Percentiles rank a stretch among this genome's conserved stretches.
Conservation (phyloP, 441 rosid genomes). For the Corymbia citriodora region DNA sequence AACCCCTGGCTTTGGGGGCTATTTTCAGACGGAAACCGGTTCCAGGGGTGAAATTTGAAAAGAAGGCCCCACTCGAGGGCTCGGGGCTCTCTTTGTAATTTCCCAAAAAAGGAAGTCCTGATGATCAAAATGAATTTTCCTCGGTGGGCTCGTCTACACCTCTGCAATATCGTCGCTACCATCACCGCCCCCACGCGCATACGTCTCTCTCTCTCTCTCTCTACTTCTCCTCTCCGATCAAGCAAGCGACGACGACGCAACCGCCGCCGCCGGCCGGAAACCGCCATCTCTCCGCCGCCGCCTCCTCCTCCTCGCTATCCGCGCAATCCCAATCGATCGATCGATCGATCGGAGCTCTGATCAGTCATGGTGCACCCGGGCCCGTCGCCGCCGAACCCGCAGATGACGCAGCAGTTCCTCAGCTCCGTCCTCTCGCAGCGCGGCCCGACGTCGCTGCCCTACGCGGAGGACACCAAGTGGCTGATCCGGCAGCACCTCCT, state of each 20-base stretch:
- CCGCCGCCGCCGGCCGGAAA: neutral
- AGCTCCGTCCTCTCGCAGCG: conserved; percentile 82
- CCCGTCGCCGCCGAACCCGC: conserved; percentile 37
- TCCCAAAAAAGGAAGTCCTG: neutral
- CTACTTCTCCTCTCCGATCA: neutral
- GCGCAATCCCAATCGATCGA: neutral
- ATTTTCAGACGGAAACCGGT: neutral
- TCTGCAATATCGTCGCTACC: neutral
- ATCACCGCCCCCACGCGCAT: neutral
- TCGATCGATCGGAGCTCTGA: neutral
- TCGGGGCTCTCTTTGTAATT: neutral
- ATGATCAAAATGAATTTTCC: neutral
- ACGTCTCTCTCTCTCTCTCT: neutral
- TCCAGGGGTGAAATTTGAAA: neutral
- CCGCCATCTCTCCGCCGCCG: neutral
- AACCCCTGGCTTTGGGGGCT: neutral
- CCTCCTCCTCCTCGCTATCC: neutral
- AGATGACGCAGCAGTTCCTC: conserved; percentile 70
- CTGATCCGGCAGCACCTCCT: conserved; percentile 88
- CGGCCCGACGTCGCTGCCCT: conserved; percentile 80
- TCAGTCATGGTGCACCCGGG: neutral
- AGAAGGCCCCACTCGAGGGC: neutral
- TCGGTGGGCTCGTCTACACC: neutral
- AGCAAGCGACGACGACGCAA: neutral
- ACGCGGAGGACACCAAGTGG: conserved; percentile 80